Evolutionary conservation across 805 yeast species (phyloP).

Genomic region (Wickerhamomyces xylosicus): DNA sequence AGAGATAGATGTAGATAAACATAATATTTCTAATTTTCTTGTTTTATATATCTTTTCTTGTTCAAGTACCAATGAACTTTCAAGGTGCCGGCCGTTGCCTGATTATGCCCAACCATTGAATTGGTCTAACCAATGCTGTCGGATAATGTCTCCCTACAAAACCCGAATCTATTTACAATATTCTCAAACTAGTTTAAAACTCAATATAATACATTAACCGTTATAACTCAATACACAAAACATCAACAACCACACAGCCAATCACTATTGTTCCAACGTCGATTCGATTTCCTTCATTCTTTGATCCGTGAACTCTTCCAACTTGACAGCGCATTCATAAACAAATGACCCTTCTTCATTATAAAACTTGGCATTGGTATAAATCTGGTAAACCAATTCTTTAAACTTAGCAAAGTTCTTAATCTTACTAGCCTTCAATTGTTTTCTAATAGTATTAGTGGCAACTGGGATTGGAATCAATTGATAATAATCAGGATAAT

Average conservation of each 20-base stretch:
- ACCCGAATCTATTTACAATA: too few species aligned
- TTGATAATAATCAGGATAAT: conserved; percentile 78
- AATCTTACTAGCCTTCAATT: conserved; percentile 41
- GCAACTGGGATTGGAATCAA: conserved; percentile 52
- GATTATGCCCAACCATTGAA: too few species aligned
- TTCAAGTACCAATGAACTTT: too few species aligned
- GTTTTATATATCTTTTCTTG: too few species aligned
- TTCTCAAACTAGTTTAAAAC: too few species aligned
- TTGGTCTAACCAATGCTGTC: too few species aligned
- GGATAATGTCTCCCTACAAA: too few species aligned
- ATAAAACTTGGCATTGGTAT: conserved; percentile 74
- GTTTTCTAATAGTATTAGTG: conserved; percentile 46
- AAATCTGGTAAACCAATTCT: conserved; percentile 63
- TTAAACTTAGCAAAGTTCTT: conserved; percentile 35
- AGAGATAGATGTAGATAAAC: too few species aligned
- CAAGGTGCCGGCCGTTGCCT: too few species aligned
- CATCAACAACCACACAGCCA: not conserved
- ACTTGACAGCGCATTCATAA: conserved; percentile 61
- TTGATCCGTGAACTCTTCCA: conserved; percentile 73
- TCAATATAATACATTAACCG: too few species aligned
- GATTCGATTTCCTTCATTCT: conserved; percentile 12
- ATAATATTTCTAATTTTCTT: too few species aligned
- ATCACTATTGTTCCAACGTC: not conserved
- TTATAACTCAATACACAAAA: not conserved
- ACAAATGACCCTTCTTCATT: conserved; percentile 90